Percentiles rank a stretch among this genome's conserved stretches.
These are phyloP conservation scores for Escovopsis sp. DNA, from an alignment of 2,329 filamentous ascomycete genomes.

Conservation along the genomic window DNA sequence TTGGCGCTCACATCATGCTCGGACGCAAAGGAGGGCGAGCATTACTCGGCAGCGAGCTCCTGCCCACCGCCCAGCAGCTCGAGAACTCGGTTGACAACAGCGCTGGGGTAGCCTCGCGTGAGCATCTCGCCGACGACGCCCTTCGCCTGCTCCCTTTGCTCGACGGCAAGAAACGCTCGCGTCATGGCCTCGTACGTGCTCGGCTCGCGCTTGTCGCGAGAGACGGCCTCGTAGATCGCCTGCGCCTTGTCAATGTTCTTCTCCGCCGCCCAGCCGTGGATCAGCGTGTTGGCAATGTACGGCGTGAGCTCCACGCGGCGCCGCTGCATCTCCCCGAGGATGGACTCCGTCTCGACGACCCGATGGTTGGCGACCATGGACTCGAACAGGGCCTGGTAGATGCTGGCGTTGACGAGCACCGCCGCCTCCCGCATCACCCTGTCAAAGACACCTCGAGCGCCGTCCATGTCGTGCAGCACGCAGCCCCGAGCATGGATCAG, in stretches of 20 bases:
- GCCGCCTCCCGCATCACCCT: slow-evolving; percentile 53
- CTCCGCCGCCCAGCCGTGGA: slow-evolving; percentile 87
- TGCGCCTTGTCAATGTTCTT: slow-evolving; percentile 68
- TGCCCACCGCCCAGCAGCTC: slow-evolving; percentile 61
- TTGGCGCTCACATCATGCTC: not conserved
- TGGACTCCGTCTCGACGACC: slow-evolving; percentile 58
- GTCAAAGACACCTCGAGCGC: slow-evolving; percentile 71
- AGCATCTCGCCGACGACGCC: slow-evolving; percentile 80
- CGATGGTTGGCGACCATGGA: slow-evolving; percentile 90
- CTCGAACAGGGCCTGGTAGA: slow-evolving; percentile 96
- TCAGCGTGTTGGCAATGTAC: slow-evolving; percentile 96
- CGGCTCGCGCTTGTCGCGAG: slow-evolving; percentile 69
- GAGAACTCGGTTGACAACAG: slow-evolving; percentile 85
- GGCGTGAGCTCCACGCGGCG: slow-evolving; percentile 74
- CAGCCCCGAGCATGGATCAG: slow-evolving; percentile 94
- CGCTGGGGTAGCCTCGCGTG: slow-evolving; percentile 74
- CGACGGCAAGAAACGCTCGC: slow-evolving; percentile 72
- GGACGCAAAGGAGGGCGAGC: not conserved
- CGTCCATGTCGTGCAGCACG: slow-evolving; percentile 78
- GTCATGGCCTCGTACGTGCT: slow-evolving; percentile 99
- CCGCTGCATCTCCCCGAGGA: slow-evolving; percentile 62
- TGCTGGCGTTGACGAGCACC: slow-evolving; percentile 62
- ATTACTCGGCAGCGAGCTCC: slow-evolving; percentile 18
- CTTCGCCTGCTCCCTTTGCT: slow-evolving; percentile 65
- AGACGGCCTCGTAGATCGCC: slow-evolving; percentile 65